Evolutionary conservation across 2,329 filamentous ascomycete genomes (phyloP).

Genomic region (Microsporum audouinii): DNA sequence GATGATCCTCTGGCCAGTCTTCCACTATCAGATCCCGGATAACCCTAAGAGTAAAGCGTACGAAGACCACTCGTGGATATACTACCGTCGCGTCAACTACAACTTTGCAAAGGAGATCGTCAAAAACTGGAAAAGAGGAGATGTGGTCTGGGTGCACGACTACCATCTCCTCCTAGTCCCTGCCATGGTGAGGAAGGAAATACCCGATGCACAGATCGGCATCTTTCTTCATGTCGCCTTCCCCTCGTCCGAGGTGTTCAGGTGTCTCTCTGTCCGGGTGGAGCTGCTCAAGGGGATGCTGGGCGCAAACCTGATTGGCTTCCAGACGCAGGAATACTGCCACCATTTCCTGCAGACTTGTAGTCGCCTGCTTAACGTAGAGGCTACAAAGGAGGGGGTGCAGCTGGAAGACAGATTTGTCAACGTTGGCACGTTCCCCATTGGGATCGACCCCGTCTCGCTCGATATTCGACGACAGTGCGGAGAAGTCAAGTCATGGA

Average conservation of each 20-base stretch:
- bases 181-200: constrained; percentile 73
- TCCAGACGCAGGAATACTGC: constrained; percentile 87
- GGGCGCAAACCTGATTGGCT: constrained; percentile 82
- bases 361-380: constrained; percentile 78
- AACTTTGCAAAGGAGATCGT: constrained; percentile 85
- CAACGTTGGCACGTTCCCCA: constrained; percentile 72
- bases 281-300: constrained; percentile 85
- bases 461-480: constrained; percentile 60
- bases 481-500: constrained; percentile 64
- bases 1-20: constrained; percentile 92
- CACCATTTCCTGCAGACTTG: constrained; percentile 93
- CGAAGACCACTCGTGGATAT: constrained; percentile 92
- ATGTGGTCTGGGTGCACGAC: constrained; percentile 90
- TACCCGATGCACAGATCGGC: constrained; percentile 83
- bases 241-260: constrained; percentile 90
- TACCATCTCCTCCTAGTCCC: constrained; percentile 88
- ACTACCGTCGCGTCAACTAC: constrained; percentile 85
- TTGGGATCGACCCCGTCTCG: constrained; percentile 77
- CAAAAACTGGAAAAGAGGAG: constrained; percentile 84
- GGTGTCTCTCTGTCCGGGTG: constrained; percentile 76
- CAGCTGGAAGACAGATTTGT: constrained; percentile 89
- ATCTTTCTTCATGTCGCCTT: constrained; percentile 95
- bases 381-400: constrained; percentile 76
- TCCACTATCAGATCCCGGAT: constrained; percentile 96
- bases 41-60: constrained; percentile 98